Base-by-base conservation (phyloP, 148 eudicot species). In the Vaccinium corymbosum region DNA sequence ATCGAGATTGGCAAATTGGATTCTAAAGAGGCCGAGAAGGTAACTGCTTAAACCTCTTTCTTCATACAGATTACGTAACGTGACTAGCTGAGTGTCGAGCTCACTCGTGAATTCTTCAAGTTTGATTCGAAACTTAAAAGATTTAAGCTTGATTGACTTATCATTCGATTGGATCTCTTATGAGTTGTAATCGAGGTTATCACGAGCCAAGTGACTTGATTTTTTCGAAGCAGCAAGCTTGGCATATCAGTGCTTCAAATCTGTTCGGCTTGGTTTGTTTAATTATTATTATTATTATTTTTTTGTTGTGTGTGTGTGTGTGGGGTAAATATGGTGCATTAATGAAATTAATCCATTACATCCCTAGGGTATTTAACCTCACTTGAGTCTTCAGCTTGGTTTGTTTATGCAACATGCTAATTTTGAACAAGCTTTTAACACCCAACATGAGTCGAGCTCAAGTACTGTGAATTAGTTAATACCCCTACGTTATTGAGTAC, bases 1-100 rank as follows among this genome's bases (percentile, higher is more conserved):
- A 35, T 35, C 38, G 38, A 81, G 7, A n/a, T 52, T 93, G 70
- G 92, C 57, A 12, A 11, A 91, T 90, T 79, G 38, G 38, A 35
- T 35, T 35, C 92, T 20, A 90, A 90, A 78, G 88, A 88, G 7
- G 90, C 92, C 81, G 95, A 92, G 46, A 96, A 93, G 86, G 99
- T 93, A 84, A 52, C 0, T 2, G 12, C 0, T 14, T 3, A 16
- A 35, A 3, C 1, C 3, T 20, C 16, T 4, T 68, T 25, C 35
- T 61, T 13, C 50, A 56, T 15, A 56, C 61, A 2, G 19, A 56
- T 56, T 56, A 56, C 20, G 16, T 56, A 55, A 14, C 59, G 59
- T 3, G 14, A 19, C 61, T 1, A 49, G 51, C 51, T 49, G 51
- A 49, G 51, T 49, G 38, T 35, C 9, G 51, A 49, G 51, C 10